Conservation (phyloP, 441 rosid species). For the Corymbia citriodora region DNA sequence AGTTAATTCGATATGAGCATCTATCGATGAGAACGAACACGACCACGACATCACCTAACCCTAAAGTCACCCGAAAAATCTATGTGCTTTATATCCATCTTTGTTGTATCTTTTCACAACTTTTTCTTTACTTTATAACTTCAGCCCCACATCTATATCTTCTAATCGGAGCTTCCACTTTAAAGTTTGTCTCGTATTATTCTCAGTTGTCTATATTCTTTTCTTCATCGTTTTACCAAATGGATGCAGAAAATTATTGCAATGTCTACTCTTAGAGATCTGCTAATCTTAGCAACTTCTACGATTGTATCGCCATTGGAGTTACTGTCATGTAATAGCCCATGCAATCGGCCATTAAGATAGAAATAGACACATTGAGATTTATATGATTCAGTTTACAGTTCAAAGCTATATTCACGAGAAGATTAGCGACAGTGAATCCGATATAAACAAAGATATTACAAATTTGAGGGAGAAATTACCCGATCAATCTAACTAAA, state of each 20-base stretch:
- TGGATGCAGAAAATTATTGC: not conserved
- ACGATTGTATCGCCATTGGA: not conserved
- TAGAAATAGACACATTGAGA: not conserved
- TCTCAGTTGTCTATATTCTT: not conserved
- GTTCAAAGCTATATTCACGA: fast-evolving
- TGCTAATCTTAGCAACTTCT: not conserved
- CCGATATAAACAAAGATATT: fast-evolving
- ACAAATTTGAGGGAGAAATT: not conserved
- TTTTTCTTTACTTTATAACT: not conserved
- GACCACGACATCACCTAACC: not conserved
- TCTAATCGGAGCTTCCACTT: not conserved
- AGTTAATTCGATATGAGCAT: not conserved
- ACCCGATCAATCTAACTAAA: not conserved
- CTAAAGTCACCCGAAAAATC: not conserved
- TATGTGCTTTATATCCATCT: not conserved
- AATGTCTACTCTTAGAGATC: not conserved
- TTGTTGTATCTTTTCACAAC: not conserved
- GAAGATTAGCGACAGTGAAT: fast-evolving
- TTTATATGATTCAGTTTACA: fast-evolving
- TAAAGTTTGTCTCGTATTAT: not conserved
- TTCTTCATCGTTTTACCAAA: not conserved
- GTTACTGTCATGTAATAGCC: not conserved
- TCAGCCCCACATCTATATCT: not conserved
- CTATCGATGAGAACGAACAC: not conserved
- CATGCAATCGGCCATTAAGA: not conserved